Conservation (phyloP, 1,284 basidiomycete species). For the Malassezia sp. region DNA sequence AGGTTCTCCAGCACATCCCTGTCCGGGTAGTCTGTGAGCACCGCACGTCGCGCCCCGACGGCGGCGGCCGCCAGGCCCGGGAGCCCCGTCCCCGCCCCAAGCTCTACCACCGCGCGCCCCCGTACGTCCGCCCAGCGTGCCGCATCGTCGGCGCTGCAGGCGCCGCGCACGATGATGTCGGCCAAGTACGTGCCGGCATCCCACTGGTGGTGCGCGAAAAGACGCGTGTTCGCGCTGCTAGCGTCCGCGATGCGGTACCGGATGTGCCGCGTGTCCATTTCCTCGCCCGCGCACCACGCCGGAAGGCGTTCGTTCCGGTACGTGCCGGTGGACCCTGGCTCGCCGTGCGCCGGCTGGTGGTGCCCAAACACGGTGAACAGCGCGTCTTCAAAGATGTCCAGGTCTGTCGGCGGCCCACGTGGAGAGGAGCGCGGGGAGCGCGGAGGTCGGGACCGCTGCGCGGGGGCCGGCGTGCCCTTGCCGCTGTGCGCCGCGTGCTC, state of each 20-base stretch:
- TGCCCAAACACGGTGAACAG: conserved; percentile 34
- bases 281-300: conserved; percentile 5
- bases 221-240: conserved; percentile 26
- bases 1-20: conserved; percentile 9
- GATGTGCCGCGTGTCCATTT: background rate
- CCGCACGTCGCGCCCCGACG: conserved; percentile 18
- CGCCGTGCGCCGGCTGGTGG: conserved; percentile 33
- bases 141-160: background rate
- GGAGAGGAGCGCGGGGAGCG: too few relatives aligned
- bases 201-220: conserved; percentile 44
- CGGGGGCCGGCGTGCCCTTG: too few relatives aligned
- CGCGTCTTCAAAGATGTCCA: conserved; percentile 33
- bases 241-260: conserved; percentile 25
- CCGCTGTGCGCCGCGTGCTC: too few relatives aligned
- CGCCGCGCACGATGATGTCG: conserved; percentile 21
- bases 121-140: conserved; percentile 27
- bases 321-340: conserved; percentile 25
- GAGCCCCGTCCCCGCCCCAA: conserved; percentile 37
- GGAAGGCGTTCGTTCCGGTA: conserved; percentile 25
- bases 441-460: too few relatives aligned
- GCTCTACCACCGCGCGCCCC: conserved; percentile 22
- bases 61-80: conserved; percentile 26
- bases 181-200: conserved; percentile 37
- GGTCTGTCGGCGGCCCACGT: too few relatives aligned
- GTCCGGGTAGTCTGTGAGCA: conserved; percentile 21